These are phyloP conservation scores for Arthroderma uncinatum DNA, from an alignment of 2,329 filamentous ascomycete genomes.

Conservation along the genomic window DNA sequence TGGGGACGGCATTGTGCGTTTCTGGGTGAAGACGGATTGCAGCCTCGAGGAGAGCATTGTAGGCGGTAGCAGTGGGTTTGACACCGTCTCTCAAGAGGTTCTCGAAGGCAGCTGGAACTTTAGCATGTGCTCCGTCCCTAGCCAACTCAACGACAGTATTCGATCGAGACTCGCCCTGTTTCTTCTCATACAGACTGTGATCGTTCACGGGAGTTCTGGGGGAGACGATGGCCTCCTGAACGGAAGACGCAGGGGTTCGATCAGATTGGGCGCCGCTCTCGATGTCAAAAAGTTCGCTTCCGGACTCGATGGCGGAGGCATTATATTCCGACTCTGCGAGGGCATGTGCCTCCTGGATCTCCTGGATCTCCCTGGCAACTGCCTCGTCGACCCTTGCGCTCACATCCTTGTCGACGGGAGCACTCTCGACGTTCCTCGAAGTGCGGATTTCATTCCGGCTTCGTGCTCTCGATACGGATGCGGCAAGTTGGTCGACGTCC, in stretches of 20 bases:
- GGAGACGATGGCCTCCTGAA: constrained; percentile 32
- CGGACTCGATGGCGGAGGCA: constrained; percentile 20
- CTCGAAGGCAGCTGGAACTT: constrained; percentile 87
- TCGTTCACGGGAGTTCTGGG: constrained; percentile 45
- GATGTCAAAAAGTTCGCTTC: constrained; percentile 13
- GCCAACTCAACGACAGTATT: constrained; percentile 67
- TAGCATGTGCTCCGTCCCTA: constrained; percentile 60
- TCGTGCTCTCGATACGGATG: constrained; percentile 33
- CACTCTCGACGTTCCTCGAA: constrained; percentile 44
- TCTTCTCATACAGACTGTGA: constrained; percentile 36
- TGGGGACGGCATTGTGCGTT: constrained; percentile 74
- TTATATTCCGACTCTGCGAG: constrained; percentile 30
- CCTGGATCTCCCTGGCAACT: constrained; percentile 61
- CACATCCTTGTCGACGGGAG: constrained; percentile 37
- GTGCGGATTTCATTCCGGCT: constrained; percentile 51
- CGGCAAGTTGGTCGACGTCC: constrained; percentile 13
- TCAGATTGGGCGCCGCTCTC: constrained; percentile 17
- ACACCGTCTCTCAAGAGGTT: constrained; percentile 74
- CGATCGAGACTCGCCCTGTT: constrained; percentile 53
- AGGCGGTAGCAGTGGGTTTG: constrained; percentile 70
- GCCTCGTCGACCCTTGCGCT: constrained; percentile 77
- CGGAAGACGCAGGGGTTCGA: constrained; percentile 16
- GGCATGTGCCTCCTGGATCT: constrained; percentile 45
- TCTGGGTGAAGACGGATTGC: constrained; percentile 71
- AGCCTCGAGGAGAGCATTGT: constrained; percentile 78